Base-by-base conservation (phyloP, 495 filamentous ascomycete genomes). In the Saxophila tyrrhenica region DNA sequence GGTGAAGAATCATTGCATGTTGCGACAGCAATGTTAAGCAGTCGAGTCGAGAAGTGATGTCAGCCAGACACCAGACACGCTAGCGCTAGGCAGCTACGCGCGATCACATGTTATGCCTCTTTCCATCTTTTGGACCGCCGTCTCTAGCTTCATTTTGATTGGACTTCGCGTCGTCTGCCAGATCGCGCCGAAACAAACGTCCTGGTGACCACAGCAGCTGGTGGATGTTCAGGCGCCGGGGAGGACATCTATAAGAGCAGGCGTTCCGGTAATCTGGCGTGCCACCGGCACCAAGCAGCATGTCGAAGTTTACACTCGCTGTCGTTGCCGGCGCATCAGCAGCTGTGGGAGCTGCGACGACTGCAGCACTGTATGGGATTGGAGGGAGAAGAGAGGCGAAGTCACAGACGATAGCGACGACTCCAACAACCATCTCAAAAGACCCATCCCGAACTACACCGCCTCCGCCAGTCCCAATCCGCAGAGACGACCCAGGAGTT, bases 321-420 rank as follows among this genome's bases (percentile, higher is more conserved):
- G 77, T 92, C 42, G 85, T 95, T 60, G 92, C 89, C 39, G 90
- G 86, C 46, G 85, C 84, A 67, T 86, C 87, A 65, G 92, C 92
- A 44, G 88, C 86, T 65, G 83, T 88, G 39, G 92, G 91, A 20
- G 90, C 89, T 48, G 87, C 86, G 54, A 72, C 85, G 48, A 95
- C 89, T 39, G 85, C 84, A 25, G 75, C 89, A 17, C 75, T 94
- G 68, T 87, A 79, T 69, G 83, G 83, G n/a, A 67, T 78, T 51
- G 78, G 77, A 58, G 64, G 65, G 51, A 59, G 69, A 42, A 59
- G 67, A 45, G 67, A 25, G 55, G 74, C 55, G 64, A 61, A 73
- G 49, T 67, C 75, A 44, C 55, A 74, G 56, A 65, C 76, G 38
- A 65, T 74, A 52, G 62, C 73, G 19, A 44, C 54, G 10, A 57